These are phyloP conservation scores for Boletus huronensis DNA, from an alignment of 768 basidiomycete genomes.

Conservation along the genomic window DNA sequence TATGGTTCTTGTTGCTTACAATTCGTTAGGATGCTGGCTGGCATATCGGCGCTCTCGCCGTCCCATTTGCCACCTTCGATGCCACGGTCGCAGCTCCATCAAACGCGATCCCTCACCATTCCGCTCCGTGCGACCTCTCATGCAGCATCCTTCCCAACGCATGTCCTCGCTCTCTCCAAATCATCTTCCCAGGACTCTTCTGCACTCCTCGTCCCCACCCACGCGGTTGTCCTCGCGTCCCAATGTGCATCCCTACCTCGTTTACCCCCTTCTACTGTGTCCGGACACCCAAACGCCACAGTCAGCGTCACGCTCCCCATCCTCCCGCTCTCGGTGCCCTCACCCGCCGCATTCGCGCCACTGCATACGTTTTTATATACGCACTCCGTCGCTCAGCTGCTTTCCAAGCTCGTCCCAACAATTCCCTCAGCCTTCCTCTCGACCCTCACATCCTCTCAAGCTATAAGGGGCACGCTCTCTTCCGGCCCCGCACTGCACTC, in stretches of 20 bases:
- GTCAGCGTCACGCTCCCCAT: conserved; percentile 52
- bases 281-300: conserved; percentile 32
- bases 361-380: conserved; percentile 68
- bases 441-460: conserved; percentile 29
- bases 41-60: conserved; percentile 45
- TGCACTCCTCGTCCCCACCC: conserved; percentile 57
- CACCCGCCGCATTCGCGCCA: conserved; percentile 55
- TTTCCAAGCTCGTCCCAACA: conserved; percentile 45
- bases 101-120: conserved; percentile 31
- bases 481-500: conserved; percentile 53
- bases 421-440: conserved; percentile 29
- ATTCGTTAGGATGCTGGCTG: conserved; percentile 36
- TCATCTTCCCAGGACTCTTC: conserved; percentile 31
- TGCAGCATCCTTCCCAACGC: conserved; percentile 40
- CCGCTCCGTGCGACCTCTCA: conserved; percentile 28
- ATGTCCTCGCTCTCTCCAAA: conserved; percentile 47
- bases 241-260: conserved; percentile 64
- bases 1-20: conserved; percentile 30
- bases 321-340: conserved; percentile 59
- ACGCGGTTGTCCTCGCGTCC: conserved; percentile 65
- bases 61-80: conserved; percentile 39
- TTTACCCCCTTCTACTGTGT: conserved; percentile 39
- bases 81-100: conserved; percentile 30
- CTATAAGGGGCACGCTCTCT: conserved; percentile 39
- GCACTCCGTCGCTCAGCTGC: conserved; percentile 48